Percentiles rank a stretch among this genome's conserved stretches.
phyloP scores from a whole-genome alignment of 768 basidiomycete species.

The Rickenella mellea region DNA sequence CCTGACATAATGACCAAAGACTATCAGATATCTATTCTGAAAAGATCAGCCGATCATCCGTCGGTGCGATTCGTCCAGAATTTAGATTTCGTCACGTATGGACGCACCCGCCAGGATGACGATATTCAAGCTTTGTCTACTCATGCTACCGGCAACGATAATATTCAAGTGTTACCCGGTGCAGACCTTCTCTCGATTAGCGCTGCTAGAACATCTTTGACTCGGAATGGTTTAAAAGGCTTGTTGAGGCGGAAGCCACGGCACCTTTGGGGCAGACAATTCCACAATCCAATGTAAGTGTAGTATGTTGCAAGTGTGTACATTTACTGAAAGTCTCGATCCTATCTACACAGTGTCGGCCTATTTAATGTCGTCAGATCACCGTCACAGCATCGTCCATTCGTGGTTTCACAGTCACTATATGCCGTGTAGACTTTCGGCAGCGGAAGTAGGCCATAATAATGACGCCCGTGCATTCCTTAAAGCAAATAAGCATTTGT shows the following conservation, averaged over 20 bases:
- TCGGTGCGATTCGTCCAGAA: neutral
- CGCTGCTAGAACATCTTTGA: too few relatives aligned
- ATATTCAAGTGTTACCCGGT: neutral
- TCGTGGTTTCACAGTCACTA: neutral
- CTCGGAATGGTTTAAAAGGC: neutral
- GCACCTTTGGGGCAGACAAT: neutral
- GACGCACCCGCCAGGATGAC: neutral
- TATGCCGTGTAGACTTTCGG: too few relatives aligned
- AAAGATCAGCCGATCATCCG: neutral
- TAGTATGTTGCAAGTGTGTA: neutral
- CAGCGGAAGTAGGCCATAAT: too few relatives aligned
- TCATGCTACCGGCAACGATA: neutral
- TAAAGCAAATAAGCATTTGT: too few relatives aligned
- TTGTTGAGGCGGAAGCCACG: neutral
- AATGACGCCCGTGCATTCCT: too few relatives aligned
- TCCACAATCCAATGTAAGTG: neutral
- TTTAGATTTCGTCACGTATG: neutral
- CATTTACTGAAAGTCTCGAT: neutral
- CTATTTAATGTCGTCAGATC: neutral
- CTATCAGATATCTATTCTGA: neutral
- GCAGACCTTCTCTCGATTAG: neutral
- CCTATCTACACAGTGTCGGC: neutral
- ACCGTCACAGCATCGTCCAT: neutral
- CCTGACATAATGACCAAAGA: neutral
- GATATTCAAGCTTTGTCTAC: neutral